phyloP scores from a whole-genome alignment of 441 rosid genomes.

The Erodium texanum region DNA sequence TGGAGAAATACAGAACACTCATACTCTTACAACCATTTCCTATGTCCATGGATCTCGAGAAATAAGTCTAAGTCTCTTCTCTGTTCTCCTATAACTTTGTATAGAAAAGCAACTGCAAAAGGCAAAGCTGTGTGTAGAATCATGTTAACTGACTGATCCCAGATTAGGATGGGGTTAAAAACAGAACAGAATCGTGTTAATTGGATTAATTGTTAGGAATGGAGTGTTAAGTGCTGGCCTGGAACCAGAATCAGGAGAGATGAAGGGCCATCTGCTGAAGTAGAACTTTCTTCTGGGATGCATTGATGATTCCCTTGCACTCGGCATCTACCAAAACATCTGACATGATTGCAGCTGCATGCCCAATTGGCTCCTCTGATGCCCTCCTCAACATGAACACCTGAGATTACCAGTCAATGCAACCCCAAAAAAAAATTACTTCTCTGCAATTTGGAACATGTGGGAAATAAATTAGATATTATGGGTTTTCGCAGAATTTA shows the following conservation, averaged over 20 bases:
- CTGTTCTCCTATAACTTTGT: not conserved
- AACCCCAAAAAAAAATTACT: not conserved
- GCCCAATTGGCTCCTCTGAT: constrained; percentile 55
- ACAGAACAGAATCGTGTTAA: not conserved
- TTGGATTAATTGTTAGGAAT: not conserved
- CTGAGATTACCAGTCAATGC: constrained; percentile 20
- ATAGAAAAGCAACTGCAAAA: not conserved
- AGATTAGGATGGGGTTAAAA: not conserved
- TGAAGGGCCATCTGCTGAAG: constrained; percentile 56
- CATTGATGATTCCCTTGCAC: constrained; percentile 49
- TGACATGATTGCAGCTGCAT: constrained; percentile 54
- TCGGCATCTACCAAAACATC: constrained; percentile 62
- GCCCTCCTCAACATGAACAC: constrained; percentile 68
- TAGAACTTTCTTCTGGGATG: constrained; percentile 50
- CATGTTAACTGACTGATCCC: not conserved
- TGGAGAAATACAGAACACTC: not conserved
- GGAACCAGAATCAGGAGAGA: constrained; percentile 25
- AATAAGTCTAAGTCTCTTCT: not conserved
- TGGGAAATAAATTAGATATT: not conserved
- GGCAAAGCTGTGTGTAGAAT: not conserved
- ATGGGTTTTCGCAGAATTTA: not conserved
- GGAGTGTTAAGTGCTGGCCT: too few species aligned
- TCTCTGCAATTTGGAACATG: not conserved
- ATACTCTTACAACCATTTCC: constrained; percentile 1
- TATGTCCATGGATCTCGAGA: constrained; percentile 3